Percentiles rank a stretch among this genome's conserved stretches.
Conservation (phyloP, 176 grass and related monocot species). For the Themeda triandra region DNA sequence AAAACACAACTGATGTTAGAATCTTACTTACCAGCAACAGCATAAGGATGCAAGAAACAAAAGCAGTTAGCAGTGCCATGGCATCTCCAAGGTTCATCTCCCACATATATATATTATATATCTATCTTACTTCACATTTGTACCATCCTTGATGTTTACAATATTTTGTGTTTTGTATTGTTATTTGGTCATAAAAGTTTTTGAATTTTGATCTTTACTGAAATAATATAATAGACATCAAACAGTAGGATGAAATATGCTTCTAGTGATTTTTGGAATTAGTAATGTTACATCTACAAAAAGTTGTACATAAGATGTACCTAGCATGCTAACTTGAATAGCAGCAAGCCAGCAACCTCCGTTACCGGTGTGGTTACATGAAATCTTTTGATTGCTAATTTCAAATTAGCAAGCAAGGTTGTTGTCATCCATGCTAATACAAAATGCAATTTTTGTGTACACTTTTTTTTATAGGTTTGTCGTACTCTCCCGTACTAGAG, state of each 20-base stretch:
- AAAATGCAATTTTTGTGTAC: background rate
- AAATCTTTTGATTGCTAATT: background rate
- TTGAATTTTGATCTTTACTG: slow-evolving; percentile 23
- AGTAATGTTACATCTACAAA: background rate
- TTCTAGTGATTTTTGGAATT: background rate
- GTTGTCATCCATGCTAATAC: background rate
- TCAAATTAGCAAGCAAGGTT: background rate
- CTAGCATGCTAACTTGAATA: background rate
- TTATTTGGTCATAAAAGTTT: slow-evolving; percentile 14
- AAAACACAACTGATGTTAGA: slow-evolving; percentile 68
- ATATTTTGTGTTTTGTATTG: background rate
- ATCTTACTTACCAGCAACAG: slow-evolving; percentile 73
- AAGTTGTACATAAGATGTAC: background rate
- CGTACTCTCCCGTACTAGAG: too few species aligned
- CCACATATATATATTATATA: background rate
- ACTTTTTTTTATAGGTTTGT: background rate
- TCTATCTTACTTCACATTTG: slow-evolving; percentile 26
- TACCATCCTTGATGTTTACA: slow-evolving; percentile 7
- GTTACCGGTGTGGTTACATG: background rate
- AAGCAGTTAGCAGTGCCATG: slow-evolving; percentile 18
- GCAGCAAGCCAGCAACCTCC: background rate
- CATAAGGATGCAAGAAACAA: slow-evolving; percentile 33
- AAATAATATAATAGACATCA: background rate
- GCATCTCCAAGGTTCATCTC: slow-evolving; percentile 14
- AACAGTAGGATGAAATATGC: slow-evolving; percentile 21